These are phyloP conservation scores for Oryza meyeriana DNA, from an alignment of 176 grass and related monocot species.

Conservation along the genomic window DNA sequence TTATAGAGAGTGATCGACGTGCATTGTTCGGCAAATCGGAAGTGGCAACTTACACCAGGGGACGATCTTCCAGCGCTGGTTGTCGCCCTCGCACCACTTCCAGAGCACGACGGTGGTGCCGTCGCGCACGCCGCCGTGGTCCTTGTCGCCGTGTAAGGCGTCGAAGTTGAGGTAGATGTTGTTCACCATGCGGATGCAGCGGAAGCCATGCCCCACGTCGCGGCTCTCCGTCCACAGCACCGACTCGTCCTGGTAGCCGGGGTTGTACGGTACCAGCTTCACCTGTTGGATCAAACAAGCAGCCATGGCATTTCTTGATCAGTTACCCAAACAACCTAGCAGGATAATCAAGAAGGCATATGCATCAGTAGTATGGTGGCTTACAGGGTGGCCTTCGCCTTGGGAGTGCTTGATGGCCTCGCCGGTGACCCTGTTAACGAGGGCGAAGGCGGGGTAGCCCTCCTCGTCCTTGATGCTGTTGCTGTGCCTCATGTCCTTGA, in stretches of 20 bases:
- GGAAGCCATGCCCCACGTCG: slow-evolving; percentile 68
- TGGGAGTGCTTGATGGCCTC: slow-evolving; percentile 86
- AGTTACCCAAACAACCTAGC: too few species aligned
- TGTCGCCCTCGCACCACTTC: slow-evolving; percentile 96
- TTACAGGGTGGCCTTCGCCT: slow-evolving; percentile 74
- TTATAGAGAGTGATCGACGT: neutral
- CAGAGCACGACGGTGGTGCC: slow-evolving; percentile 80
- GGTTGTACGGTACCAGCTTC: slow-evolving; percentile 73
- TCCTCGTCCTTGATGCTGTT: slow-evolving; percentile 80
- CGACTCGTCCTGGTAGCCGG: slow-evolving; percentile 75
- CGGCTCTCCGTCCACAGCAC: slow-evolving; percentile 87
- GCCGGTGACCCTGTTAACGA: slow-evolving; percentile 76
- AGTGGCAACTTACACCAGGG: slow-evolving; percentile 61
- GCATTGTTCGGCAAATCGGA: neutral
- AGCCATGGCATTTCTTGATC: neutral
- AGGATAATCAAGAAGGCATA: neutral
- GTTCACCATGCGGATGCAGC: slow-evolving; percentile 96
- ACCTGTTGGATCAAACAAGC: slow-evolving; percentile 24
- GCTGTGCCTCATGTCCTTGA: slow-evolving; percentile 87
- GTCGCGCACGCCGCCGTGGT: slow-evolving; percentile 78
- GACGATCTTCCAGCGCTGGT: slow-evolving; percentile 92
- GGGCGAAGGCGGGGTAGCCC: slow-evolving; percentile 77
- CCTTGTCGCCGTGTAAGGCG: slow-evolving; percentile 76
- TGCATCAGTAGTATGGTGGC: neutral
- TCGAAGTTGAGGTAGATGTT: slow-evolving; percentile 98